Conservation (phyloP, 2,329 filamentous ascomycete species). For the Alternaria sp. region DNA sequence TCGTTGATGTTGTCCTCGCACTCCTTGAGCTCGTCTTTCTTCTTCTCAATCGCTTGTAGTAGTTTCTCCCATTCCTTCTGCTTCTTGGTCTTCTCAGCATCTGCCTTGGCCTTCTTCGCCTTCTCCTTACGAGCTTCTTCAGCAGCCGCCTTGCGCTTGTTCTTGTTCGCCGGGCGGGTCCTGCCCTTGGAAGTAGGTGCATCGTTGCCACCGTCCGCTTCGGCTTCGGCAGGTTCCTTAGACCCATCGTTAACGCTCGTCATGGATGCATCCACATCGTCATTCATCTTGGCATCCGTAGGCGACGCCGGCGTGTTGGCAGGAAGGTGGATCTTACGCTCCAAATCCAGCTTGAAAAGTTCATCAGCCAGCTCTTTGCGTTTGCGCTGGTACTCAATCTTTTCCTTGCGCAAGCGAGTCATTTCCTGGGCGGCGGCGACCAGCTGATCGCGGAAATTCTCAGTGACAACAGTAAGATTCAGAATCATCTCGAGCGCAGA, state of each 20-base stretch:
- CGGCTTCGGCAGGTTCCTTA: conserved; percentile 67
- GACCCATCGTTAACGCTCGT: conserved; percentile 63
- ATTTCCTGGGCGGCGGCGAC: conserved; percentile 92
- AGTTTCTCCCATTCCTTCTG: conserved; percentile 89
- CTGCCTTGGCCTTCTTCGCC: conserved; percentile 66
- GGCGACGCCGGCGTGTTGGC: conserved; percentile 72
- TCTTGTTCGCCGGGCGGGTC: conserved; percentile 65
- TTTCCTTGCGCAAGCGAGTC: conserved; percentile 93
- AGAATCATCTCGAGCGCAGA: conserved; percentile 83
- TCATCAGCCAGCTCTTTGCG: conserved; percentile 73
- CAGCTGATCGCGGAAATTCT: conserved; percentile 84
- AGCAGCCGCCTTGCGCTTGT: conserved; percentile 77
- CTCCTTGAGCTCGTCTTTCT: conserved; percentile 77
- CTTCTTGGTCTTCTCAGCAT: conserved; percentile 69
- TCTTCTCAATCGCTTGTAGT: conserved; percentile 85
- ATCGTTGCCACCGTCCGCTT: conserved; percentile 65
- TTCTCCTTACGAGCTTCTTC: conserved; percentile 65
- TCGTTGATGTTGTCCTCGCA: conserved; percentile 85
- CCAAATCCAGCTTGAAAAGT: conserved; percentile 71
- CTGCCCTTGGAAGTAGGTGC: conserved; percentile 66
- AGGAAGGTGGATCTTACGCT: conserved; percentile 74
- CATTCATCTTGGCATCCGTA: conserved; percentile 56
- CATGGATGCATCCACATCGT: conserved; percentile 67
- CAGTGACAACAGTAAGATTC: conserved; percentile 84
- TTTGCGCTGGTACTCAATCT: conserved; percentile 87